These are phyloP conservation scores for Lodderomyces margitis DNA, from an alignment of 1,139 yeast species.

Conservation along the genomic window DNA sequence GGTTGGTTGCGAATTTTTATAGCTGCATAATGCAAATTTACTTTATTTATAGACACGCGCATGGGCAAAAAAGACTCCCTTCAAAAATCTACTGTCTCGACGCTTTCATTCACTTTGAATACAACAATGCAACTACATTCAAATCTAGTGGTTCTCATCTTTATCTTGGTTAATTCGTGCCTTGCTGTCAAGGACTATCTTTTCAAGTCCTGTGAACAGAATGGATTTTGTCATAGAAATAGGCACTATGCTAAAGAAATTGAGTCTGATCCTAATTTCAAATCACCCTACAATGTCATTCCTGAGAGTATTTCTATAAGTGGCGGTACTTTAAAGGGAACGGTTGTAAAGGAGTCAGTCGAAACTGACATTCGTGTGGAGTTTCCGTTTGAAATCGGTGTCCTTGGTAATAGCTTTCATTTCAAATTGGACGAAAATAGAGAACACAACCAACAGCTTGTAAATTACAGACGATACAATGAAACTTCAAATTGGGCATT, in stretches of 20 bases:
- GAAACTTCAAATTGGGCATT: constrained; percentile 66
- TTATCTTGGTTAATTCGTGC: neutral
- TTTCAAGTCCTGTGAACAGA: constrained; percentile 76
- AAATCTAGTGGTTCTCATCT: neutral
- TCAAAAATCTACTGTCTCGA: neutral
- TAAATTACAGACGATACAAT: constrained; percentile 50
- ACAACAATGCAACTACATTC: constrained; percentile 1
- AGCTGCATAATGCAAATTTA: no score
- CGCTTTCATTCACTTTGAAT: neutral
- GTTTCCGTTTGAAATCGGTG: constrained; percentile 56
- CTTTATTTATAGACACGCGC: no score
- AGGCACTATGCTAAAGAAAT: constrained; percentile 57
- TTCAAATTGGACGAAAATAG: constrained; percentile 52
- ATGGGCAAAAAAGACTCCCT: neutral
- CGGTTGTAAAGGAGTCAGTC: constrained; percentile 41
- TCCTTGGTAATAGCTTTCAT: constrained; percentile 46
- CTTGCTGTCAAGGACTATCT: constrained; percentile 64
- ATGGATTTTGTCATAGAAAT: constrained; percentile 86
- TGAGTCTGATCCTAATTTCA: constrained; percentile 5
- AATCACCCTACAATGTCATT: constrained; percentile 51
- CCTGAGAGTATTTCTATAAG: constrained; percentile 28
- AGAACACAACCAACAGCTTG: constrained; percentile 16
- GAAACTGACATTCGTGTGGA: constrained; percentile 19
- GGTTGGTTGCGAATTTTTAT: no score
- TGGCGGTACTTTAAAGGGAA: constrained; percentile 28